Evolutionary conservation across 805 yeast species (phyloP).

Genomic region (Sugiyamaella boreocaroliniensis): DNA sequence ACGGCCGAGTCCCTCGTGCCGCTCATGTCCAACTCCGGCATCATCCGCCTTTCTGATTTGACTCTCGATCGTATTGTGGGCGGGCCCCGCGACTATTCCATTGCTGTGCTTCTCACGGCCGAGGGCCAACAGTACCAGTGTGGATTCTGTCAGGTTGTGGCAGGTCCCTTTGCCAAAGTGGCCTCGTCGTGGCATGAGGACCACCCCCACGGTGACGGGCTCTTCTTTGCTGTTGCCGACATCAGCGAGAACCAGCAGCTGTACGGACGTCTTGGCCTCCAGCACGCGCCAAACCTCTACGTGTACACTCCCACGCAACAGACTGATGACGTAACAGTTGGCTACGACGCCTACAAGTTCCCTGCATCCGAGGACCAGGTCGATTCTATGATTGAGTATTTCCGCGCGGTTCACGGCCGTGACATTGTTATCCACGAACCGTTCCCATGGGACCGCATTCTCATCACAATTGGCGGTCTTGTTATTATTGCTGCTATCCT

Average conservation of each 20-base stretch:
- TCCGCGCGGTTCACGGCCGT: slow-evolving; percentile 21
- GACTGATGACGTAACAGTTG: slow-evolving; percentile 22
- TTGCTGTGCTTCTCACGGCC: slow-evolving; percentile 68
- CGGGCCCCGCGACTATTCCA: slow-evolving; percentile 62
- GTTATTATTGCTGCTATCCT: slow-evolving; percentile 8
- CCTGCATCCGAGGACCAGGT: slow-evolving; percentile 24
- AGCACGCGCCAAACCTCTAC: slow-evolving; percentile 73
- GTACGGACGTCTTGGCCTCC: slow-evolving; percentile 49
- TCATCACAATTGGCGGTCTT: slow-evolving; percentile 14
- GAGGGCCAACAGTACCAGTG: slow-evolving; percentile 70
- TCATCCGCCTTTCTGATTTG: slow-evolving; percentile 49
- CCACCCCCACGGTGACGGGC: slow-evolving; percentile 45
- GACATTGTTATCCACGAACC: slow-evolving; percentile 28
- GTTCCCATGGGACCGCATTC: slow-evolving; percentile 23
- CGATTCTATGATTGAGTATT: slow-evolving; percentile 12
- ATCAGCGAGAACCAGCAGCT: slow-evolving; percentile 49
- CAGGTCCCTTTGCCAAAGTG: slow-evolving; percentile 54
- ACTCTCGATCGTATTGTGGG: slow-evolving; percentile 51
- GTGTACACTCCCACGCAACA: slow-evolving; percentile 49
- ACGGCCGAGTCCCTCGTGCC: background rate
- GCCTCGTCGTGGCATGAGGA: slow-evolving; percentile 59
- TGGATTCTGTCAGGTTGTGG: slow-evolving; percentile 59
- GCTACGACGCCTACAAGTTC: slow-evolving; percentile 24
- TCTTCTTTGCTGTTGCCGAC: slow-evolving; percentile 73
- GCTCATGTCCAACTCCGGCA: slow-evolving; percentile 17